phyloP scores from a whole-genome alignment of 2,329 filamentous ascomycete genomes.

The Penicillium rolfsii region DNA sequence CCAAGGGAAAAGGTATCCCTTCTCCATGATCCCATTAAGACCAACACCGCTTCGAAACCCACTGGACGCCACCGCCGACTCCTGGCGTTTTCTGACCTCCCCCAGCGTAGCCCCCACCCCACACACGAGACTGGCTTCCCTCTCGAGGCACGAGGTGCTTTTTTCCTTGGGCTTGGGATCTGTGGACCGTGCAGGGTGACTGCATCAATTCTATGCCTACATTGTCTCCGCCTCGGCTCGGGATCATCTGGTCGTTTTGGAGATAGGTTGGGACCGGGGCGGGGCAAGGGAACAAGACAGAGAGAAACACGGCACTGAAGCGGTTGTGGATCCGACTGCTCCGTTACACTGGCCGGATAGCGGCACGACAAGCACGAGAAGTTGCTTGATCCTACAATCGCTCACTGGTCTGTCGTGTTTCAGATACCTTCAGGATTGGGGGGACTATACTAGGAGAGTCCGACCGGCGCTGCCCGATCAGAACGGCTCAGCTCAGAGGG shows the following conservation, averaged over 20 bases:
- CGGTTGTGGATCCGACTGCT: slow-evolving; percentile 2
- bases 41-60: slow-evolving; percentile 1
- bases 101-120: background rate
- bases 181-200: slow-evolving; percentile 1
- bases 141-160: slow-evolving; percentile 4
- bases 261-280: background rate
- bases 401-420: slow-evolving; percentile 15
- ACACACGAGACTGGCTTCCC: slow-evolving; percentile 14
- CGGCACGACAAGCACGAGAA: slow-evolving; percentile 10
- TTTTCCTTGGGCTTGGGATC: slow-evolving; percentile 6
- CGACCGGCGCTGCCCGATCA: background rate
- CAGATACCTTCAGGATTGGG: slow-evolving; percentile 10
- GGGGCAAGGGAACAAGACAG: background rate
- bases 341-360: slow-evolving; percentile 14
- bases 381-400: slow-evolving; percentile 10
- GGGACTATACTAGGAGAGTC: background rate
- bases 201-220: background rate
- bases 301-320: background rate
- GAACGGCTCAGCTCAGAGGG: background rate
- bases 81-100: slow-evolving; percentile 7
- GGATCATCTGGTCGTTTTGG: background rate
- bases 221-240: background rate
- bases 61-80: slow-evolving; percentile 21
- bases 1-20: background rate
- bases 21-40: background rate